Evolutionary conservation across 345 rosid genomes (phyloP).

Genomic region (Mangifera indica): DNA sequence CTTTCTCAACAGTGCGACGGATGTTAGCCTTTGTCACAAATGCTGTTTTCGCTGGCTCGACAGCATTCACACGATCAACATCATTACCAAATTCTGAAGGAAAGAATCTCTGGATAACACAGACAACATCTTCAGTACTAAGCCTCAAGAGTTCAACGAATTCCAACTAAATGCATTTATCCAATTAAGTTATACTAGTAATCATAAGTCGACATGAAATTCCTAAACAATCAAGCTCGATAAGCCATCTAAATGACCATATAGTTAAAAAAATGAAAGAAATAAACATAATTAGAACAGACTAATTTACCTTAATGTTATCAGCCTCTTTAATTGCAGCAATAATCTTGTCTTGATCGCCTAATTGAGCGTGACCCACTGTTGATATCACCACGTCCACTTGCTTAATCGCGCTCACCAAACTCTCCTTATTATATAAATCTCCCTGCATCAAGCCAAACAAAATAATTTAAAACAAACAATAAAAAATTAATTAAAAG

Average conservation of each 20-base stretch:
- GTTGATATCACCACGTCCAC: slow-evolving; percentile 49
- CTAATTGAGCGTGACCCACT: slow-evolving; percentile 26
- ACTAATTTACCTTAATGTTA: slow-evolving; percentile 34
- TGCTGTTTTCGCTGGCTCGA: neutral
- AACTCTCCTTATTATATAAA: slow-evolving; percentile 35
- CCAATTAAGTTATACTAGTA: too few relatives aligned
- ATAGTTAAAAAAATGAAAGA: too few relatives aligned
- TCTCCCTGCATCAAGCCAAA: slow-evolving; percentile 31
- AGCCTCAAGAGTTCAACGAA: too few relatives aligned
- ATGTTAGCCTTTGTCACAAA: neutral
- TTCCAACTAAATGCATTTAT: too few relatives aligned
- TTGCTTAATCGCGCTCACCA: slow-evolving; percentile 42
- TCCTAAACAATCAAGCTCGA: too few relatives aligned
- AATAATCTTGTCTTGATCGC: slow-evolving; percentile 44
- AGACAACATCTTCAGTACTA: too few relatives aligned
- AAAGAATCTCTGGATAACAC: too few relatives aligned
- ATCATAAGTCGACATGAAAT: too few relatives aligned
- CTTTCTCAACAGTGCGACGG: neutral
- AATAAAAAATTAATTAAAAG: neutral
- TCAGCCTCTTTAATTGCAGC: slow-evolving; percentile 52
- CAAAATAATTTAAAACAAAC: neutral
- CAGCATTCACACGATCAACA: neutral
- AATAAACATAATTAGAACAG: too few relatives aligned
- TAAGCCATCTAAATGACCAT: too few relatives aligned
- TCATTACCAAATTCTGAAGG: neutral